Evolutionary conservation across 2,329 filamentous ascomycete species (phyloP), one percentile per base, ranked within the genome.

Genomic region (Aureobasidium leucospermi): DNA sequence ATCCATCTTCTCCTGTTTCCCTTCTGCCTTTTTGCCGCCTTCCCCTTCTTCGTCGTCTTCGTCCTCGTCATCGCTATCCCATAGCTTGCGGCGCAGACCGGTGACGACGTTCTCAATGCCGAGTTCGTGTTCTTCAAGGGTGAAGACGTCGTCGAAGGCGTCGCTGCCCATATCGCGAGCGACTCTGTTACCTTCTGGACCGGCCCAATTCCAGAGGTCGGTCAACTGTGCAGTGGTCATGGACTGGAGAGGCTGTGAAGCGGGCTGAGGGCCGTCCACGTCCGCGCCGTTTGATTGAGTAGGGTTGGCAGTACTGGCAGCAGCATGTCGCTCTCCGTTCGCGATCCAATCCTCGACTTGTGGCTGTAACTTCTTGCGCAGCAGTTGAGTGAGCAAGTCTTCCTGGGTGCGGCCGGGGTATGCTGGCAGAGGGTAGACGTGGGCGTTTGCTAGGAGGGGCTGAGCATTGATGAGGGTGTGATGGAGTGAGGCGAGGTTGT

Each of bases 311-410:
- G 19, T 34, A 13, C n/a, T 23, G n/a, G 39, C 29, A n/a, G 58
- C 43, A 4, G 60, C 62, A 32, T 51, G 51, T 23, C 56, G 55
- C 28, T 55, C 52, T 10, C 62, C 62, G 6, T 84, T 76, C 23
- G 84, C 81, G 29, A 93, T 85, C 75, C 87, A 86, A 60, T 85
- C 84, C 69, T 92, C 88, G 16, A 91, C 85, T 28, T 83, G 80
- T 0, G 89, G 89, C 65, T 94, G 90, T 51, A 91, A 80, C 70
- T 94, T 94, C 74, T 94, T 95, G 41, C 90, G 86, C 34, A 95
- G 77, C 2, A 96, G 78, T 66, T 87, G 83, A 1, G 93, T 79
- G 4, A 89, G 78, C 51, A 70, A 67, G 1, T 70, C 75, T 70
- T 73, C 70, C 81, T 86, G 65, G 81, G 85, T 39, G 84, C 87